These are phyloP conservation scores for Verticillium albo-atrum DNA, from an alignment of 2,329 filamentous ascomycete species.

Conservation along the genomic window DNA sequence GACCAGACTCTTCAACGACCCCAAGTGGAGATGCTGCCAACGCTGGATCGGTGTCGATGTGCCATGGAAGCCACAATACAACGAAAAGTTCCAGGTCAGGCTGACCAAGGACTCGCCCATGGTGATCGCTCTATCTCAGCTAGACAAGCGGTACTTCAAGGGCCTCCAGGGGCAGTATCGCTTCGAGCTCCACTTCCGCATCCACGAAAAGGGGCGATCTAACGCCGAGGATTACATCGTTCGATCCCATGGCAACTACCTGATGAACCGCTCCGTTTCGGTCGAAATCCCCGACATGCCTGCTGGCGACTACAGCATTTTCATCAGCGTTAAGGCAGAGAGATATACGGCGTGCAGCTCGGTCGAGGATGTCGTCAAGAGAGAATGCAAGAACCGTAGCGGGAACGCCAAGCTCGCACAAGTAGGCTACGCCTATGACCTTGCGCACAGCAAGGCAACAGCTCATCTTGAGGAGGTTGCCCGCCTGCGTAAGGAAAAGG, in stretches of 20 bases:
- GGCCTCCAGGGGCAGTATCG: slow-evolving; percentile 56
- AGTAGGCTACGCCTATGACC: slow-evolving; percentile 54
- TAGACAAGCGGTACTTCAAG: slow-evolving; percentile 58
- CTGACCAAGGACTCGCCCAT: slow-evolving; percentile 52
- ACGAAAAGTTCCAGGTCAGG: slow-evolving; percentile 56
- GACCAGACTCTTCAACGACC: slow-evolving; percentile 56
- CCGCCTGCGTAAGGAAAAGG: slow-evolving; percentile 43
- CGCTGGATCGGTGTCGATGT: slow-evolving; percentile 60
- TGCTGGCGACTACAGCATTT: slow-evolving; percentile 52
- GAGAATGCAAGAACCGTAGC: slow-evolving; percentile 38
- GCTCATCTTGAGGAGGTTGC: slow-evolving; percentile 45
- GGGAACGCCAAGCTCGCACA: slow-evolving; percentile 57
- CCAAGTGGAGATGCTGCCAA: slow-evolving; percentile 53
- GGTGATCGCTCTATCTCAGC: slow-evolving; percentile 56
- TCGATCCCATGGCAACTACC: slow-evolving; percentile 52
- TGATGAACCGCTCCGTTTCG: slow-evolving; percentile 54
- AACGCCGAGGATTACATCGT: slow-evolving; percentile 56
- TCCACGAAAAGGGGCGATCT: slow-evolving; percentile 45
- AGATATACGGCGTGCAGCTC: slow-evolving; percentile 37
- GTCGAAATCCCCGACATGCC: slow-evolving; percentile 53
- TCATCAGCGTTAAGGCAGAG: slow-evolving; percentile 49
- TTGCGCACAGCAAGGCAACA: slow-evolving; percentile 55
- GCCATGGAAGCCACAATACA: slow-evolving; percentile 57
- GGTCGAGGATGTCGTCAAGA: slow-evolving; percentile 53
- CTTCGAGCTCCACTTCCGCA: slow-evolving; percentile 44